Evolutionary conservation across 331 rosid species (phyloP), one percentile per base, ranked within the genome.

Genomic region (Malus hybrid): DNA sequence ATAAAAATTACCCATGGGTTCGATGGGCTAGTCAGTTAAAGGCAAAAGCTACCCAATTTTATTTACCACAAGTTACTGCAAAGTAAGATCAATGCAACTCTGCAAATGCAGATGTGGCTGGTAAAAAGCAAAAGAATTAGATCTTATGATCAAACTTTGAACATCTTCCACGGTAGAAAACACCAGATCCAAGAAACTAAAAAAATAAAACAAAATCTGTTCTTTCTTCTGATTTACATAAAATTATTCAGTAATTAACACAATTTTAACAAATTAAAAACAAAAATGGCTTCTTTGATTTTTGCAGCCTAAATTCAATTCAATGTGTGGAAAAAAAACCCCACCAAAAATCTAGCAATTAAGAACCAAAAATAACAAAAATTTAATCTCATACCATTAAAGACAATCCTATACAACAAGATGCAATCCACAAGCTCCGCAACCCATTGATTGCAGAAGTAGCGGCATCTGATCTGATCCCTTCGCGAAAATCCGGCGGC

Each of bases 361-460:
- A 75, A 32, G 73, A 82, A 68, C 75, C 20, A 78, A 89, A 85
- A 89, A 56, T 19, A 82, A 81, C 62, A 72, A 78, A 66, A 75
- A 57, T 9, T 20, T n/a, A 57, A 86, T 80, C 79, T 88, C 91
- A 85, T 90, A 89, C 87, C 83, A 77, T 66, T 86, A 92, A 30
- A 87, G 83, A 92, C 91, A 90, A 78, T 84, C 79, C 96, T 90
- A 89, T 90, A 89, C 93, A 91, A 75, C 83, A 85, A 64, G 86
- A 62, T 80, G 84, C 69, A 48, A 88, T 20, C 76, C 75, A 58
- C 39, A 80, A 79, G 29, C 80, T 73, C 78, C 70, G 42, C n/a
- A 72, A 75, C 76, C 85, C 86, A 56, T 57, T 67, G 58, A 8
- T 26, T 73, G 66, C 86, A 29, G 85, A 86, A 24, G 84, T 82